Evolutionary conservation across 371 early-diverging fungal genomes (phyloP), one percentile per base, ranked within the genome.

Genomic region (Syncephalastrum contaminatum): DNA sequence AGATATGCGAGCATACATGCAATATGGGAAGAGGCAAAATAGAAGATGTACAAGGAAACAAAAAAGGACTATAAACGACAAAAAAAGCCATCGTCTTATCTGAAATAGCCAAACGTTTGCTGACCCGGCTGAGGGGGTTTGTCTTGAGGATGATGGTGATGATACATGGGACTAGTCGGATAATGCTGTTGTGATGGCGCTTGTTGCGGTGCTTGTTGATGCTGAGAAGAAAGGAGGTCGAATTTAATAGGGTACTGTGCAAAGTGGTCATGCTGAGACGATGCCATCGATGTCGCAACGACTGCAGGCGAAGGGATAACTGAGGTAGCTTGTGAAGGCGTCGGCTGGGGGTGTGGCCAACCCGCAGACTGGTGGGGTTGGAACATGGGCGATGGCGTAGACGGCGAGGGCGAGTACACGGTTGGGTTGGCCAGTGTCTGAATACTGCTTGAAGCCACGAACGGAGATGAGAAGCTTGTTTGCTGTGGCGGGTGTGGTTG

Each of bases 151-250:
- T 27, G 24, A 54, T 19, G 16, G 19, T 47, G 47, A 47, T 47
- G 47, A 7, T 50, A 36, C 30, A 30, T 8, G 5, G 36, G 36
- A 10, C 10, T 30, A 10, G 3, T 30, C 36, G 36, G 36, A 10
- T 30, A 30, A 10, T 50, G 50, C 36, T 50, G 50, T 25, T 50
- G 50, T 21, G 13, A 12, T 3, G 14, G 25, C 15, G 22, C 0
- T 25, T 21, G 50, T 18, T 50, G 50, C 27, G 22, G 50, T 36
- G 13, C 27, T 50, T 44, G 30, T 50, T n/a, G 50, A 25, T 50
- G 30, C 50, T 14, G 47, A 4, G 47, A 4, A 6, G 18, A 47
- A 22, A 13, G 47, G 25, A 47, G 20, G 19, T 18, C 13, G 19
- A 5, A 47, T 47, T 47, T 47, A 21, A 30, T 30, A 12, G 36